Evolutionary conservation across 2,329 filamentous ascomycete genomes (phyloP).

Genomic region (Fusarium sp.): DNA sequence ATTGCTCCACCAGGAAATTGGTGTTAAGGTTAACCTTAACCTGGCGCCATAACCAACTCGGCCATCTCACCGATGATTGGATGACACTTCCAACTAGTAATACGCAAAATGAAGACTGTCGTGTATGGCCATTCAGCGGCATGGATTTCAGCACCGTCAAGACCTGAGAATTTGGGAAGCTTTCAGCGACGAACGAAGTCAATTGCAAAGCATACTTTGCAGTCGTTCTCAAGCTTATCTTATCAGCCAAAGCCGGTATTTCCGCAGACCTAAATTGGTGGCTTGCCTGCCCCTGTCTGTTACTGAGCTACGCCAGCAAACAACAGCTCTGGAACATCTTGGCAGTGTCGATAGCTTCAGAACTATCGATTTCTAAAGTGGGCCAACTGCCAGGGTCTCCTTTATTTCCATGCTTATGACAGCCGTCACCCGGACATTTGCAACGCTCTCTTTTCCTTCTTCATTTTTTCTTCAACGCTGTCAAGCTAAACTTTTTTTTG

Average conservation of each 20-base stretch:
- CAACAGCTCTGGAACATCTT: neutral
- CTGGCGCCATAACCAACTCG: conserved; percentile 30
- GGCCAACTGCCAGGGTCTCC: neutral
- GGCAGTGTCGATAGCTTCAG: neutral
- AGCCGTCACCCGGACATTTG: neutral
- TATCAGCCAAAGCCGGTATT: neutral
- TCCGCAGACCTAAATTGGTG: neutral
- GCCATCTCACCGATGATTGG: conserved; percentile 27
- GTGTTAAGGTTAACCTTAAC: conserved; percentile 28
- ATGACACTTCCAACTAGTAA: neutral
- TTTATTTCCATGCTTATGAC: neutral
- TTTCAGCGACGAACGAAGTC: too few relatives aligned
- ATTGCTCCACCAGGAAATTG: conserved; percentile 28
- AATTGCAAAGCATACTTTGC: too few relatives aligned
- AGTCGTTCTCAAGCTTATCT: neutral
- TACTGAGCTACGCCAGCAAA: neutral
- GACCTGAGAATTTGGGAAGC: too few relatives aligned
- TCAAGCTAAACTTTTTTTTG: too few relatives aligned
- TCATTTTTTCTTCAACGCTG: neutral
- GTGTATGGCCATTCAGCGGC: too few relatives aligned
- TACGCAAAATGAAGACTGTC: neutral
- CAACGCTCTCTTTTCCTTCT: neutral
- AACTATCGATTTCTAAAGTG: neutral
- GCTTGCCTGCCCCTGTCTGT: neutral
- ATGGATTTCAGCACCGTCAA: too few relatives aligned